phyloP scores from a whole-genome alignment of 306 rosid species.

The Trifolium pratense region DNA sequence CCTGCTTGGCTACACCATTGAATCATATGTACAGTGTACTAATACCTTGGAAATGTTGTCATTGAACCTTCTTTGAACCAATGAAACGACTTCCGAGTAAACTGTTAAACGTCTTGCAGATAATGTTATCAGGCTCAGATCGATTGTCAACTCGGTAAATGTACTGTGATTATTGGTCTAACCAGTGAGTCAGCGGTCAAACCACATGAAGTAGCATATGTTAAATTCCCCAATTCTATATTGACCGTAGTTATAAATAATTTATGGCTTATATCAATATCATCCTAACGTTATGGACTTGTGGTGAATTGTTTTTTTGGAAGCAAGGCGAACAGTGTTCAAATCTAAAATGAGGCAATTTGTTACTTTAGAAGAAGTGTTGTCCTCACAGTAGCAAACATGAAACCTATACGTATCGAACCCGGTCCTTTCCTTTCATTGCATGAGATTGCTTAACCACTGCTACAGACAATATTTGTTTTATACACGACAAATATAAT shows the following conservation, averaged over 20 bases:
- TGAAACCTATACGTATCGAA: not conserved
- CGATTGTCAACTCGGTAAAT: not conserved
- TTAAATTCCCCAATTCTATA: not conserved
- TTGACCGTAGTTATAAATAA: not conserved
- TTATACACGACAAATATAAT: not conserved
- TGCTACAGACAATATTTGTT: not conserved
- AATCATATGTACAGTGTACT: too few relatives aligned
- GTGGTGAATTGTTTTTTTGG: not conserved
- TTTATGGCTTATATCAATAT: not conserved
- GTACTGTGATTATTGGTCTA: not conserved
- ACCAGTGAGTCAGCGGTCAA: not conserved
- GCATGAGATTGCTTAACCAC: not conserved
- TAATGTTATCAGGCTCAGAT: not conserved
- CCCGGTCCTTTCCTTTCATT: not conserved
- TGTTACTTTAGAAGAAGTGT: not conserved
- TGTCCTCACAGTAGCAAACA: not conserved
- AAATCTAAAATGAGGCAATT: not conserved
- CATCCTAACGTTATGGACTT: not conserved
- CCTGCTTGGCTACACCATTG: too few relatives aligned
- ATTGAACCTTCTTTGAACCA: not conserved
- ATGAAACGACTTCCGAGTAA: not conserved
- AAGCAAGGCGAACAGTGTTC: not conserved
- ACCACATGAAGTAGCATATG: not conserved
- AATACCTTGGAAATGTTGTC: not conserved
- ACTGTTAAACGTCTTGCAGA: not conserved